Percentiles rank a stretch among this genome's conserved stretches.
Evolutionary conservation across 208 protist genomes (phyloP).

Genomic region (Angomonas desouzai): DNA sequence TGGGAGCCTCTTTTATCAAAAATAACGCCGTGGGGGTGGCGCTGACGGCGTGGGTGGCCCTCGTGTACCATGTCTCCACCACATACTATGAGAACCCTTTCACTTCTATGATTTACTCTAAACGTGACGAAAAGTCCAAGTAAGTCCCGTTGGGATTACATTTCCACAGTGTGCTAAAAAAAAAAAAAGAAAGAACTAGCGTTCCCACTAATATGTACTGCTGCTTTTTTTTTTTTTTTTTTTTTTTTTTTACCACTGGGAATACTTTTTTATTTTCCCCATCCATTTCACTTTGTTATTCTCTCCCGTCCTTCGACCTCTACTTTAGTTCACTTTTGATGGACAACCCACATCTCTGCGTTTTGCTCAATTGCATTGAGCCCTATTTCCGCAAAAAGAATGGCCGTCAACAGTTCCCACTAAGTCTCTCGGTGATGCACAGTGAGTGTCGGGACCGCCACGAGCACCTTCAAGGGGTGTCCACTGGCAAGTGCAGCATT

Average conservation of each 20-base stretch:
- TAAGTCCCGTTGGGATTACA: background rate
- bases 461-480: background rate
- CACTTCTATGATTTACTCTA: slow-evolving; percentile 84
- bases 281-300: too few species aligned
- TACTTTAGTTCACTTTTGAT: background rate
- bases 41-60: slow-evolving; percentile 59
- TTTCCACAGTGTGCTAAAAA: background rate
- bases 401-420: background rate
- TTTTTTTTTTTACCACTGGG: too few species aligned
- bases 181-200: background rate
- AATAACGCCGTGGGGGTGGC: slow-evolving; percentile 70
- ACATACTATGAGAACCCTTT: slow-evolving; percentile 90
- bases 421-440: background rate
- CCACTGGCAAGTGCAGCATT: background rate
- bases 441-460: background rate
- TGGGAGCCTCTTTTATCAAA: slow-evolving; percentile 62
- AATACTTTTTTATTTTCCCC: too few species aligned
- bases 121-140: background rate
- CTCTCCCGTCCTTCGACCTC: background rate
- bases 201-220: too few species aligned
- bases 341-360: background rate
- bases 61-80: slow-evolving; percentile 85
- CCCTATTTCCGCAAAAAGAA: background rate
- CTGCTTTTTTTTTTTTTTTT: too few species aligned
- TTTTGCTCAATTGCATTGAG: background rate